phyloP scores from a whole-genome alignment of 768 basidiomycete genomes.

The Leccinum subgranulosum region DNA sequence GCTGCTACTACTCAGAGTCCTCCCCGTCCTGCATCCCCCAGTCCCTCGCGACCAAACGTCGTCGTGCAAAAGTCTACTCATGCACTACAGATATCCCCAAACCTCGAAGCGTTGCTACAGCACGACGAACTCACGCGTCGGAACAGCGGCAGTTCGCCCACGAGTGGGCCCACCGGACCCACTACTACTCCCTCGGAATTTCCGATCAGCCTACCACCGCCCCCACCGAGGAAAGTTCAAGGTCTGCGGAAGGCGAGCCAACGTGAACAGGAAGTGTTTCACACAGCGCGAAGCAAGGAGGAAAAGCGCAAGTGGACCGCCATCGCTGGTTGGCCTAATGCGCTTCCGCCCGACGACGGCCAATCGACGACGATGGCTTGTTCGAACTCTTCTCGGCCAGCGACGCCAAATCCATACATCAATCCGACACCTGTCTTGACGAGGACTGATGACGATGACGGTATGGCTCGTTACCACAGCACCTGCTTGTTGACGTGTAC shows the following conservation, averaged over 20 bases:
- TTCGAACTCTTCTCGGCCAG: constrained; percentile 17
- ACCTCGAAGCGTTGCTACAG: constrained; percentile 57
- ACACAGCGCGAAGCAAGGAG: constrained; percentile 17
- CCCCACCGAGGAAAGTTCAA: constrained; percentile 30
- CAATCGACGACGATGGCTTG: constrained; percentile 3
- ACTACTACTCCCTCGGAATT: constrained; percentile 14
- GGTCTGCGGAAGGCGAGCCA: constrained; percentile 10
- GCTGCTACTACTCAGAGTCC: constrained; percentile 8
- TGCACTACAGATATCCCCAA: constrained; percentile 51
- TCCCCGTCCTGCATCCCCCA: constrained; percentile 21
- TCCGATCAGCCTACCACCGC: constrained; percentile 30
- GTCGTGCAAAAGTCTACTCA: constrained; percentile 3
- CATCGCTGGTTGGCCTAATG: constrained; percentile 23
- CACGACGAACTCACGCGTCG: constrained; percentile 51
- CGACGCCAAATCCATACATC: constrained; percentile 34
- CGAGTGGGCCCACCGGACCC: constrained; percentile 3
- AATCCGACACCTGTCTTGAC: constrained; percentile 34
- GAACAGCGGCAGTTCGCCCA: constrained; percentile 22
- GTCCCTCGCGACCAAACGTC: not conserved
- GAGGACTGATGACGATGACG: constrained; percentile 8
- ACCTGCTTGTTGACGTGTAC: not conserved
- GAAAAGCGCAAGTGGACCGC: constrained; percentile 11
- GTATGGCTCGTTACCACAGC: constrained; percentile 12
- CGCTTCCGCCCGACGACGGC: constrained; percentile 8
- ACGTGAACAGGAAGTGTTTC: constrained; percentile 15